Conservation (phyloP, 306 rosid species). For the Trifolium pratense region DNA sequence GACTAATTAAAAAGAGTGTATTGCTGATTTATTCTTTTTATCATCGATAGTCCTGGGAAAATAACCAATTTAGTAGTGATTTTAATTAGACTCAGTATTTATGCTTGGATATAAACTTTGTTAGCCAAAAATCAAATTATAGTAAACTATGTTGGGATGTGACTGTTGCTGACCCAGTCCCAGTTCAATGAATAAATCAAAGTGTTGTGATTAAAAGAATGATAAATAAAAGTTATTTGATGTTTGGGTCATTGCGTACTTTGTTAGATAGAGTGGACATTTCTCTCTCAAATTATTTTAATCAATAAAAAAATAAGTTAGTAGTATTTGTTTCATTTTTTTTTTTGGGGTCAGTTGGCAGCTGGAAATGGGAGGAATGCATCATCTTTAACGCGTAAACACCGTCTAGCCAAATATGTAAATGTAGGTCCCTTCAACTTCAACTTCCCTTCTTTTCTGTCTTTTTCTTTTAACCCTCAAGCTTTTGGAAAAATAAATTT, state of each 20-base stretch:
- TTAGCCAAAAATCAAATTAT: background rate
- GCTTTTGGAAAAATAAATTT: background rate
- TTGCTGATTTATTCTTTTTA: background rate
- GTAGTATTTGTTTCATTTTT: constrained; percentile 4
- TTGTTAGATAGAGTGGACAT: constrained; percentile 8
- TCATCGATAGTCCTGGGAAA: background rate
- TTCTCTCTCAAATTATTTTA: background rate
- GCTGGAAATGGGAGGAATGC: constrained; percentile 48
- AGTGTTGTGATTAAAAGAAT: constrained; percentile 7
- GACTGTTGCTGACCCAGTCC: constrained; percentile 26
- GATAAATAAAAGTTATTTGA: background rate
- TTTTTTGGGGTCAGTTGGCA: constrained; percentile 26
- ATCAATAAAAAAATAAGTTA: background rate
- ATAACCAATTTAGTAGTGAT: background rate
- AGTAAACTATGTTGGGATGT: background rate
- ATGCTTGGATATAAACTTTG: background rate
- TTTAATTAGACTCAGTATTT: background rate
- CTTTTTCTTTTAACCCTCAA: background rate
- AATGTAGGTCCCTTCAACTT: constrained; percentile 40
- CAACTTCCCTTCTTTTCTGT: constrained; percentile 16
- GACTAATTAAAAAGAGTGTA: too few relatives aligned
- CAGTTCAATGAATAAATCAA: constrained; percentile 25
- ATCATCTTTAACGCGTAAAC: constrained; percentile 61
- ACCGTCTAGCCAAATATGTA: constrained; percentile 45
- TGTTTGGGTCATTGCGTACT: background rate